Conservation (phyloP, 345 rosid genomes). For the Lumnitzera racemosa region DNA sequence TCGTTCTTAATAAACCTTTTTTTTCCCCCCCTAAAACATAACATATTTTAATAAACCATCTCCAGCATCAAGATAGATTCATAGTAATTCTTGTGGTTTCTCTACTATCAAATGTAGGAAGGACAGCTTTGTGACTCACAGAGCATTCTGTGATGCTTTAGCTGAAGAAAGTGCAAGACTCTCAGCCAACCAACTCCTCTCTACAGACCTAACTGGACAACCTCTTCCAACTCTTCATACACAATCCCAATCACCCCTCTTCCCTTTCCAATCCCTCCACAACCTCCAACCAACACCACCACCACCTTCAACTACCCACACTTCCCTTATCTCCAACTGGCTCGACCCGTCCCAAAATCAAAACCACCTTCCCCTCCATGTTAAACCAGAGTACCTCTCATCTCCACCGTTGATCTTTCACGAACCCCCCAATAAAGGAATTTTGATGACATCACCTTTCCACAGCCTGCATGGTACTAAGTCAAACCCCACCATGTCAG, state of each 20-base stretch:
- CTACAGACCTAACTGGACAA: constrained; percentile 13
- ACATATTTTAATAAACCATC: too few species aligned
- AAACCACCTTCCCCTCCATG: constrained; percentile 21
- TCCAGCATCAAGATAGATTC: too few species aligned
- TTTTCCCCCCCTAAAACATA: too few species aligned
- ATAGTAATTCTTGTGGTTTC: too few species aligned
- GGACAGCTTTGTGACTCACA: constrained; percentile 92
- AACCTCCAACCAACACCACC: constrained; percentile 1
- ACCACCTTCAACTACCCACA: constrained; percentile 4
- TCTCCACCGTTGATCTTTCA: constrained; percentile 20
- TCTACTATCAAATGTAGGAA: constrained; percentile 38
- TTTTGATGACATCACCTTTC: constrained; percentile 20
- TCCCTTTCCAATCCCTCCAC: constrained; percentile 23
- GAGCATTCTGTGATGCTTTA: constrained; percentile 89
- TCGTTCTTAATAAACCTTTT: too few species aligned
- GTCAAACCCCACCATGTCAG: constrained; percentile 18
- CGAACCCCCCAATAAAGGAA: constrained; percentile 9
- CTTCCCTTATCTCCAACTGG: constrained; percentile 24
- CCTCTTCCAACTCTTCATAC: constrained; percentile 15
- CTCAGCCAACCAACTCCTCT: constrained; percentile 32
- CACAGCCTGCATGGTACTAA: constrained; percentile 19
- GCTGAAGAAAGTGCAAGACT: constrained; percentile 86
- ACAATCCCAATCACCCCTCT: constrained; percentile 13
- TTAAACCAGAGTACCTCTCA: constrained; percentile 39
- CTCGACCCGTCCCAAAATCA: constrained; percentile 11